Conservation (phyloP, 2,329 filamentous ascomycete genomes). For the Thelonectria discophora region DNA sequence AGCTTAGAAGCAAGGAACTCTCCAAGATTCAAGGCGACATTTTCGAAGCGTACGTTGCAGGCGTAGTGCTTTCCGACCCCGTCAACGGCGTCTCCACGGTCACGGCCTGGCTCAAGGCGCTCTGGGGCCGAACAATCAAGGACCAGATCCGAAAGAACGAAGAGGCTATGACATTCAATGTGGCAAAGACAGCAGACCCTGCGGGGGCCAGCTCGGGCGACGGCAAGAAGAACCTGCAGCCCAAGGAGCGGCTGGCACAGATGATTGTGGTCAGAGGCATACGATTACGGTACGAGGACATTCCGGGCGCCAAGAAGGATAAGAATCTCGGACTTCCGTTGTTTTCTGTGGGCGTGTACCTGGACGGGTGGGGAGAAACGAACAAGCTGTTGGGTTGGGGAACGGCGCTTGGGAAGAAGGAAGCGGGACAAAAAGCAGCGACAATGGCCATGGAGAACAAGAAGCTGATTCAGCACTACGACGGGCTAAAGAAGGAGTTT, state of each 20-base stretch:
- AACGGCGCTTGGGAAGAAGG: constrained; percentile 71
- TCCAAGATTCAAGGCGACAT: constrained; percentile 84
- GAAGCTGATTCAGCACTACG: constrained; percentile 64
- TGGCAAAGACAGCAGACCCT: background rate
- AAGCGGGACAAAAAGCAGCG: constrained; percentile 75
- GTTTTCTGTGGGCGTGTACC: constrained; percentile 70
- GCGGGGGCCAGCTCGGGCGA: background rate
- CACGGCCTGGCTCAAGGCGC: constrained; percentile 74
- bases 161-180: constrained; percentile 24
- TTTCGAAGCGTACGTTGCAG: constrained; percentile 91
- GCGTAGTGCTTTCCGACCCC: constrained; percentile 74
- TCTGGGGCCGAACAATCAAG: constrained; percentile 75
- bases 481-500: constrained; percentile 58
- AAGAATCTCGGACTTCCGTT: constrained; percentile 62
- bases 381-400: constrained; percentile 70
- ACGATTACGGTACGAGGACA: constrained; percentile 68
- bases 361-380: constrained; percentile 75
- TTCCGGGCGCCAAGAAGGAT: constrained; percentile 61
- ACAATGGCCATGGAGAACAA: constrained; percentile 70
- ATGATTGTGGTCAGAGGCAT: constrained; percentile 65
- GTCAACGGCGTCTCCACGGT: constrained; percentile 67
- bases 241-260: constrained; percentile 46
- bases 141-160: constrained; percentile 60
- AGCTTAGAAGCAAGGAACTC: constrained; percentile 59
- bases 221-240: constrained; percentile 14